Evolutionary conservation across 768 basidiomycete genomes (phyloP).

Genomic region (Auricularia sp.): DNA sequence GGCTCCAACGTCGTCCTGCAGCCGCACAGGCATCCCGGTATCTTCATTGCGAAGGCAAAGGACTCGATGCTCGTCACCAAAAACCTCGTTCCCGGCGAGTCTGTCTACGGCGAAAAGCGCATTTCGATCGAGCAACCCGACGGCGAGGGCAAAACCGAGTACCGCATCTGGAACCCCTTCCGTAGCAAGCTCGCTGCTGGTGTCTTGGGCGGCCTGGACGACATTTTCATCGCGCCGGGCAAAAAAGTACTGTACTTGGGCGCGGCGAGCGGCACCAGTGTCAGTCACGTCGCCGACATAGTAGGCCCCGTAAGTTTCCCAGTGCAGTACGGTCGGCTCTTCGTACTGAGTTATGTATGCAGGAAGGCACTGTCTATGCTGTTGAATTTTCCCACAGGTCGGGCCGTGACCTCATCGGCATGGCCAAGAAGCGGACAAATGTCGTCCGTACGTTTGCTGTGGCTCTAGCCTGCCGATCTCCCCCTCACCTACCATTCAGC

Average conservation of each 20-base stretch:
- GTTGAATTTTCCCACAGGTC: constrained; percentile 97
- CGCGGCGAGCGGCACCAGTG: constrained; percentile 95
- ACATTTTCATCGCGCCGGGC: constrained; percentile 87
- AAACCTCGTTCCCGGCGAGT: constrained; percentile 95
- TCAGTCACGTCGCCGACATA: constrained; percentile 97
- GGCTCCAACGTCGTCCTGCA: constrained; percentile 87
- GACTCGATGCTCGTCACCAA: constrained; percentile 95
- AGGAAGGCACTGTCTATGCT: constrained; percentile 96
- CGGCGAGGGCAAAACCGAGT: constrained; percentile 81
- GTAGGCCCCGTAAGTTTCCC: constrained; percentile 77
- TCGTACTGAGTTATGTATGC: constrained; percentile 8
- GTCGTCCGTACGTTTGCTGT: constrained; percentile 64
- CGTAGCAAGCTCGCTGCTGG: constrained; percentile 94
- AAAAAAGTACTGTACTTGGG: constrained; percentile 96
- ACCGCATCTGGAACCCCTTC: constrained; percentile 99
- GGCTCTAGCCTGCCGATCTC: neutral
- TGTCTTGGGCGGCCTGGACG: constrained; percentile 88
- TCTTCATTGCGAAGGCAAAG: constrained; percentile 97
- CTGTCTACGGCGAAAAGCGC: constrained; percentile 97
- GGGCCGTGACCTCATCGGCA: constrained; percentile 94
- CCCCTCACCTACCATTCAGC: constrained; percentile 34
- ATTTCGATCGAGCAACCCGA: constrained; percentile 71
- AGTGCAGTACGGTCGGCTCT: neutral
- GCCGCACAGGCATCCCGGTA: constrained; percentile 87
- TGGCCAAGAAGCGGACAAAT: constrained; percentile 99